Percentiles rank a stretch among this genome's conserved stretches.
phyloP scores from a whole-genome alignment of 805 yeast genomes.

The Candida succiphila region DNA sequence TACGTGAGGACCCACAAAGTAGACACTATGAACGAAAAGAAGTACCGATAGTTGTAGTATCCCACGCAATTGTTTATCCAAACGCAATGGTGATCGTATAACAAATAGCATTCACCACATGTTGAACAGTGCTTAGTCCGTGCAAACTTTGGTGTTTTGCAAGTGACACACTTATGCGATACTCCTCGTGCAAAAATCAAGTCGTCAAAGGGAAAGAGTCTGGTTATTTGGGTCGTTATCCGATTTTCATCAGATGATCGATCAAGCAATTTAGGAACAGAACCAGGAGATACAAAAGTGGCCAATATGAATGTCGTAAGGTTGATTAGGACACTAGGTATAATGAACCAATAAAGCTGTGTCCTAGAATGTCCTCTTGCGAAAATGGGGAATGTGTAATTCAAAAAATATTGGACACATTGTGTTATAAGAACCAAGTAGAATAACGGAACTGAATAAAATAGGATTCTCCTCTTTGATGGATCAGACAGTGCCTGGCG shows the following conservation, averaged over 20 bases:
- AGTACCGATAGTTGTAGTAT: slow-evolving; percentile 39
- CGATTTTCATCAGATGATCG: no score
- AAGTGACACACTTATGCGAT: slow-evolving; percentile 36
- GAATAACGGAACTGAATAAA: no score
- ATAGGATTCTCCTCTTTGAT: no score
- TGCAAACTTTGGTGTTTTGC: slow-evolving; percentile 62
- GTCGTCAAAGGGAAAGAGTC: slow-evolving; percentile 26
- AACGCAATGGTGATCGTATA: slow-evolving; percentile 57
- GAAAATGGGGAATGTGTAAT: no score
- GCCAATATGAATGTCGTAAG: slow-evolving; percentile 28
- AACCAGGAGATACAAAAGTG: slow-evolving; percentile 35
- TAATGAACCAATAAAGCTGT: slow-evolving; percentile 12
- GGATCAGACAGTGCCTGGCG: no score
- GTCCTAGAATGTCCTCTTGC: no score
- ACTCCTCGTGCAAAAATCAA: slow-evolving; percentile 29
- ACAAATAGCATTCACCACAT: slow-evolving; percentile 54
- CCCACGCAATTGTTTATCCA: slow-evolving; percentile 51
- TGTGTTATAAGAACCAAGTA: no score
- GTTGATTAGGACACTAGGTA: slow-evolving; percentile 22
- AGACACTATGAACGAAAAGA: slow-evolving; percentile 29
- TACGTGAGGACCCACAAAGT: slow-evolving; percentile 25
- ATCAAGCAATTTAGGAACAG: no score
- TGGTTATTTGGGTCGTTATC: no score
- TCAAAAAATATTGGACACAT: no score
- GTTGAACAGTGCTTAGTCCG: slow-evolving; percentile 66